A percentile compares a stretch with the other conserved stretches of the same genome.
Conservation (phyloP, 148 eudicot species). For the Vaccinium myrtillus region DNA sequence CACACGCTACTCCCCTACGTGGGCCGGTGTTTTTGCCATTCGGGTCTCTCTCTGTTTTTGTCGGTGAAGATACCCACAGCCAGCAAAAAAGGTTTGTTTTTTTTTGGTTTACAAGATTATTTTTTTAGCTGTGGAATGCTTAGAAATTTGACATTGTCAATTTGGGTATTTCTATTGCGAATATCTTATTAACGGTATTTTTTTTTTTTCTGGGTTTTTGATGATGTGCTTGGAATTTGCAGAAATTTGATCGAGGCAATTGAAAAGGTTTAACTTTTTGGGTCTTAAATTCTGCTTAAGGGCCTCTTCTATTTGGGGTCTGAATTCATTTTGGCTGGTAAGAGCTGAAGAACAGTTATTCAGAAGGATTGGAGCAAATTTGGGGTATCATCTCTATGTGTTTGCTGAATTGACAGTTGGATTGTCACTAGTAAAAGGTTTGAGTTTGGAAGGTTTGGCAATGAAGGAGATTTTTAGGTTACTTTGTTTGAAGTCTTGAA, state of each 20-base stretch:
- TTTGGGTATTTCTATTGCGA: background rate
- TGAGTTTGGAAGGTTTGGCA: background rate
- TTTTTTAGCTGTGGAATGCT: background rate
- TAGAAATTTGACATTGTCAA: background rate
- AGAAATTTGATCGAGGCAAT: conserved; percentile 3
- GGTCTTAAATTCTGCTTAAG: background rate
- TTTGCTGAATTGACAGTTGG: conserved; percentile 14
- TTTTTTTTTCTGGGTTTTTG: background rate
- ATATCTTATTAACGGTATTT: background rate
- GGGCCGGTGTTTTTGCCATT: conserved; percentile 27
- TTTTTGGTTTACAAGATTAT: background rate
- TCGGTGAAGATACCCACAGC: conserved; percentile 23
- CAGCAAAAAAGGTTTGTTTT: conserved; percentile 1
- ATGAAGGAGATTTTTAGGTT: background rate
- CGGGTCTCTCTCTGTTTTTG: conserved; percentile 28
- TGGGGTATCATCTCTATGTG: background rate
- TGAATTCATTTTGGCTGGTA: too few species aligned
- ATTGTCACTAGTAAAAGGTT: background rate
- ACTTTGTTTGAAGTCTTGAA: conserved; percentile 1
- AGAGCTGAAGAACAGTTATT: conserved; percentile 17
- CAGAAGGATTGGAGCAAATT: background rate
- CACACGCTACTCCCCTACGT: conserved; percentile 26
- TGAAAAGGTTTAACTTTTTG: background rate
- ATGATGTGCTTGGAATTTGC: conserved; percentile 9
- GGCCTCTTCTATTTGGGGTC: background rate